These are phyloP conservation scores for Cercospora sesami DNA, from an alignment of 2,329 filamentous ascomycete genomes.

Conservation along the genomic window DNA sequence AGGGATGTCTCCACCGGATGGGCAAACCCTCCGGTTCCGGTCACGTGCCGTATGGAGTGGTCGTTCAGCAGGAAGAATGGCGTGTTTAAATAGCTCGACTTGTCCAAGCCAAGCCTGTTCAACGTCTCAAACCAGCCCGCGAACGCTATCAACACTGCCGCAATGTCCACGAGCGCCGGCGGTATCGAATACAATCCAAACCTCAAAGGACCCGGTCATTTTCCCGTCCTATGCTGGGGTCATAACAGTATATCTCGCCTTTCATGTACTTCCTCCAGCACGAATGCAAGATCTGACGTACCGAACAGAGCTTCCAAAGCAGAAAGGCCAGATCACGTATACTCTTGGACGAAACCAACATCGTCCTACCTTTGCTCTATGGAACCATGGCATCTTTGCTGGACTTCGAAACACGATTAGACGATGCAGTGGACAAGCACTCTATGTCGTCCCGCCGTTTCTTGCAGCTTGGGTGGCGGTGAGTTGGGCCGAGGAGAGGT, in stretches of 20 bases:
- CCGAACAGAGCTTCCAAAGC: constrained; percentile 9
- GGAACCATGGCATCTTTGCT: constrained; percentile 6
- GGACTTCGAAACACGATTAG: constrained; percentile 6
- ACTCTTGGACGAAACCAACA: constrained; percentile 6
- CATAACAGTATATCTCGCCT: constrained; percentile 2
- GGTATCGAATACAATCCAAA: constrained; percentile 14
- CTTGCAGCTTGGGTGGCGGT: not conserved
- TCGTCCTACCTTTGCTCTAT: constrained; percentile 1
- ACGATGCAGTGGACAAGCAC: not conserved
- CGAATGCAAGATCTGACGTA: not conserved
- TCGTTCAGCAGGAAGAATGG: not conserved
- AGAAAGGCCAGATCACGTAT: constrained; percentile 14
- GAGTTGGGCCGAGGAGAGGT: constrained; percentile 7
- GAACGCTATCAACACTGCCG: not conserved
- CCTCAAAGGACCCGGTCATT: constrained; percentile 7
- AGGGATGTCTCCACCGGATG: not conserved
- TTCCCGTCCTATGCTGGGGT: constrained; percentile 16
- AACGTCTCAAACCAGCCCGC: not conserved
- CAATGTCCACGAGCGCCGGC: not conserved
- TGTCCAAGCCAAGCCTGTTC: not conserved
- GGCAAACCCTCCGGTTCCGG: not conserved
- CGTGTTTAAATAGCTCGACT: not conserved
- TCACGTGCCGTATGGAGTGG: not conserved
- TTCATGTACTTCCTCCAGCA: not conserved
- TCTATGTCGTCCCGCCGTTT: constrained; percentile 5